Evolutionary conservation across 2,329 filamentous ascomycete species (phyloP).

Genomic region (Ophiostoma australiae): DNA sequence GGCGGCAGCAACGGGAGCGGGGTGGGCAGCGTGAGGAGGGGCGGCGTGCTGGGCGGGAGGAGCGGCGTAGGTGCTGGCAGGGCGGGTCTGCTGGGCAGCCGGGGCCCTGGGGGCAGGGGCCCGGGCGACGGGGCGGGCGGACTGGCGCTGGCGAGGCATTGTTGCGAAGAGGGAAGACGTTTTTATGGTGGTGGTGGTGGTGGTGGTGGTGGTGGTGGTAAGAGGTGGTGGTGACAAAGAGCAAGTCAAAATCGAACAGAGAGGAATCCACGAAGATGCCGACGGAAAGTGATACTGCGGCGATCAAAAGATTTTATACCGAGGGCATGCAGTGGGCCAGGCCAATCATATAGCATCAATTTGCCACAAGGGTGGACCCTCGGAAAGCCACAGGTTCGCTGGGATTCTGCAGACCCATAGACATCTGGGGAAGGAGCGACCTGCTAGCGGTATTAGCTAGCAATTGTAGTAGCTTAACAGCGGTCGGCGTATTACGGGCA

Average conservation of each 20-base stretch:
- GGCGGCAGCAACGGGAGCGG: slow-evolving; percentile 45
- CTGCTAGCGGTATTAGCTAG: neutral
- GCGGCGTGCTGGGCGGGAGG: slow-evolving; percentile 34
- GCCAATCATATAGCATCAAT: slow-evolving; percentile 27
- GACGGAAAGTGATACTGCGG: neutral
- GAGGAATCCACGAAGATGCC: neutral
- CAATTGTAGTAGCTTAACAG: no score
- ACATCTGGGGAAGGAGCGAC: neutral
- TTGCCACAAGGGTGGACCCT: slow-evolving; percentile 24
- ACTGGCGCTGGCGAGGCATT: slow-evolving; percentile 76
- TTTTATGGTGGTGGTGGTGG: neutral
- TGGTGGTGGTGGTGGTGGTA: neutral
- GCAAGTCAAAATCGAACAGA: neutral
- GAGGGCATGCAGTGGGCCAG: slow-evolving; percentile 17
- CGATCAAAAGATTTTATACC: slow-evolving; percentile 24
- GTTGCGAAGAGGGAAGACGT: neutral
- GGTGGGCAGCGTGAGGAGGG: slow-evolving; percentile 35
- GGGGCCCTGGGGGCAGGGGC: slow-evolving; percentile 52
- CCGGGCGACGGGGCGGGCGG: slow-evolving; percentile 57
- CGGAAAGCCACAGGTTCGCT: slow-evolving; percentile 10
- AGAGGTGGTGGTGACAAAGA: neutral
- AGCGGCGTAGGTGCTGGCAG: slow-evolving; percentile 63
- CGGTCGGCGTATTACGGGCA: neutral
- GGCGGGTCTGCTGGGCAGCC: slow-evolving; percentile 56
- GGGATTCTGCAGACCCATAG: slow-evolving; percentile 16